phyloP scores from a whole-genome alignment of 148 eudicot genomes.

The Pouteria glomerata region DNA sequence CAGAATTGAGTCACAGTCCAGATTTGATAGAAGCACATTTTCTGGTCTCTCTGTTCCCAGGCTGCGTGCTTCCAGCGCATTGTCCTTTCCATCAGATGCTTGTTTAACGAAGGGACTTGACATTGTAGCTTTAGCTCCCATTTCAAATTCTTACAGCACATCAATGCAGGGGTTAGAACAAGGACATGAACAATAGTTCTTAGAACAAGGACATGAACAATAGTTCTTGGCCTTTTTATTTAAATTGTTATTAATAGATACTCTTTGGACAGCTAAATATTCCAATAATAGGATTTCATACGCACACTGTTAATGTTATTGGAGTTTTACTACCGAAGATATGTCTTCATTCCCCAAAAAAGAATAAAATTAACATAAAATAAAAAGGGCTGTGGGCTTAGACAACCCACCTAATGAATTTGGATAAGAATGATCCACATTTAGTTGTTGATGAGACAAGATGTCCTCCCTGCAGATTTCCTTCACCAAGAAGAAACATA shows the following conservation, averaged over 20 bases:
- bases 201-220: no score
- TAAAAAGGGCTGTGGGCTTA: neutral
- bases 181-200: no score
- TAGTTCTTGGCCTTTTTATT: no score
- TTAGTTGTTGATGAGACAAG: constrained; percentile 20
- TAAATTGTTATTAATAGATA: no score
- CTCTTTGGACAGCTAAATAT: no score
- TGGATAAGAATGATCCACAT: constrained; percentile 13
- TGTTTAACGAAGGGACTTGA: constrained; percentile 13
- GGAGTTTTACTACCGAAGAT: no score
- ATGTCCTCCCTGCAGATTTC: constrained; percentile 30
- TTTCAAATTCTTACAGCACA: constrained; percentile 9
- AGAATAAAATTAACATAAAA: no score
- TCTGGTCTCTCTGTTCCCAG: neutral
- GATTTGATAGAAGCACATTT: neutral
- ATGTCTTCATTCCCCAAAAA: no score
- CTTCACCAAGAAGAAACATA: constrained; percentile 20
- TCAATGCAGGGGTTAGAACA: no score
- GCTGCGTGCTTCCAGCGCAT: neutral
- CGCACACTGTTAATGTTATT: neutral
- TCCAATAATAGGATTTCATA: no score
- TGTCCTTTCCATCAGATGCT: constrained; percentile 14
- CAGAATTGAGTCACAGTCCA: neutral
- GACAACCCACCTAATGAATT: constrained; percentile 35
- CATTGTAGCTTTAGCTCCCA: constrained; percentile 5